A percentile compares a stretch with the other conserved stretches of the same genome.
These are phyloP conservation scores for Skeletonema costatum DNA, from an alignment of 108 stramenopile genomes.

Conservation along the genomic window DNA sequence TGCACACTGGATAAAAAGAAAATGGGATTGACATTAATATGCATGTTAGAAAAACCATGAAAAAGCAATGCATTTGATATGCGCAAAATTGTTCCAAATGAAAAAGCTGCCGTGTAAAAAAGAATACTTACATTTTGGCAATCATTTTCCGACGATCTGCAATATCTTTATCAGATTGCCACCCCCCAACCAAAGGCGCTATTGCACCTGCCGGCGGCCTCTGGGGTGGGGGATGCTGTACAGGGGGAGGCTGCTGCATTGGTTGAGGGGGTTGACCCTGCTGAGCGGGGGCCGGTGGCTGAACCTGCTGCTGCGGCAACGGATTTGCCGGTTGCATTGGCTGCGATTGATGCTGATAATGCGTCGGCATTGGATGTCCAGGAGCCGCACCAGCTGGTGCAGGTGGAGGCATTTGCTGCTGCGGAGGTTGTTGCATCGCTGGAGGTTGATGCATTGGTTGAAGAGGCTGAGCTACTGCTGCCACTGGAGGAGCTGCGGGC, in stretches of 20 bases:
- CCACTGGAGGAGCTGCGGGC: background rate
- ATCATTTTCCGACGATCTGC: slow-evolving; percentile 91
- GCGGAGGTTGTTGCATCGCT: background rate
- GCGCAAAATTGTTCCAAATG: background rate
- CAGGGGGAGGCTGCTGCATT: slow-evolving; percentile 38
- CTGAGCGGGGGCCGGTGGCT: slow-evolving; percentile 11
- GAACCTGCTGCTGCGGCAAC: slow-evolving; percentile 32
- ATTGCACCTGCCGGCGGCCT: slow-evolving; percentile 30
- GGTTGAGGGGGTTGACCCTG: slow-evolving; percentile 32
- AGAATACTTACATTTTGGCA: slow-evolving; percentile 85
- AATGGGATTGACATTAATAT: background rate
- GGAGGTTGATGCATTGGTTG: slow-evolving; percentile 2
- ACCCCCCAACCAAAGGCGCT: slow-evolving; percentile 87
- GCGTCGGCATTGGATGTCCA: slow-evolving; percentile 39
- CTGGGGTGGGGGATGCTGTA: slow-evolving; percentile 43
- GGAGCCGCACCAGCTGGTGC: slow-evolving; percentile 14
- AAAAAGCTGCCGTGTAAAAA: background rate
- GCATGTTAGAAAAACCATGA: background rate
- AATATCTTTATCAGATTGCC: slow-evolving; percentile 91
- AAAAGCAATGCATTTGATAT: slow-evolving; percentile 6
- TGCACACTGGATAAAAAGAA: slow-evolving; percentile 63
- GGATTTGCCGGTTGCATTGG: slow-evolving; percentile 15
- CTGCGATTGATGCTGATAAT: slow-evolving; percentile 49
- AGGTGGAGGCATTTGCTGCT: slow-evolving; percentile 1
- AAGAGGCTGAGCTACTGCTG: background rate